Conservation (phyloP, 768 basidiomycete species). For the Serendipita vermifera region DNA sequence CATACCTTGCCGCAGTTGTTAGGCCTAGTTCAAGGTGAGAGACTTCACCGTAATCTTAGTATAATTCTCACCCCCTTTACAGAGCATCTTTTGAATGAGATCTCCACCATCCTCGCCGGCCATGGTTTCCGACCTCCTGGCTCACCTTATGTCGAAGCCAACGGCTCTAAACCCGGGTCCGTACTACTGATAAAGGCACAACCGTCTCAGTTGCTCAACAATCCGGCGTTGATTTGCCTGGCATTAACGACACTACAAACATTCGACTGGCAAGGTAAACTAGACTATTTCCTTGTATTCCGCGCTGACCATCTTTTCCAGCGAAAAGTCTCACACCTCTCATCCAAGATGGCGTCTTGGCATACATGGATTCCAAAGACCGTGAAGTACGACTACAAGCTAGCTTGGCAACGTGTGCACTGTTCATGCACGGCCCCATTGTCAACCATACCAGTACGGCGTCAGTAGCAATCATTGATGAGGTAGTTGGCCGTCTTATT, state of each 20-base stretch:
- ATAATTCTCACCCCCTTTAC: no score
- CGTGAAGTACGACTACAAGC: conserved; percentile 32
- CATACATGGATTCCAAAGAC: conserved; percentile 34
- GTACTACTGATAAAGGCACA: no score
- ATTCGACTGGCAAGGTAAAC: conserved; percentile 4
- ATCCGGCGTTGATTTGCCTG: background rate
- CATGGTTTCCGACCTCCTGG: background rate
- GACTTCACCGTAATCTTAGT: no score
- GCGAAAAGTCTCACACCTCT: conserved; percentile 15
- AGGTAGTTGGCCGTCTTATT: conserved; percentile 35
- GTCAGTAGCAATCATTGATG: conserved; percentile 34
- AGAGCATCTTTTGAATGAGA: background rate
- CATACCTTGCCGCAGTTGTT: background rate
- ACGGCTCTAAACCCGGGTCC: no score
- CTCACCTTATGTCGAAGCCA: background rate
- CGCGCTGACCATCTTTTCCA: no score
- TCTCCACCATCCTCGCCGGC: conserved; percentile 1
- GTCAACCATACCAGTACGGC: conserved; percentile 34
- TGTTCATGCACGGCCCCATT: conserved; percentile 35
- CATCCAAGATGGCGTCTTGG: conserved; percentile 31
- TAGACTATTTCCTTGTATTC: no score
- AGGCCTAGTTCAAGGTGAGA: background rate
- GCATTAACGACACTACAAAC: background rate
- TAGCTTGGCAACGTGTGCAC: conserved; percentile 30
- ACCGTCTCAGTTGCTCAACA: no score